phyloP scores from a whole-genome alignment of 208 protist genomes.

The Herpetomonas tarakana region DNA sequence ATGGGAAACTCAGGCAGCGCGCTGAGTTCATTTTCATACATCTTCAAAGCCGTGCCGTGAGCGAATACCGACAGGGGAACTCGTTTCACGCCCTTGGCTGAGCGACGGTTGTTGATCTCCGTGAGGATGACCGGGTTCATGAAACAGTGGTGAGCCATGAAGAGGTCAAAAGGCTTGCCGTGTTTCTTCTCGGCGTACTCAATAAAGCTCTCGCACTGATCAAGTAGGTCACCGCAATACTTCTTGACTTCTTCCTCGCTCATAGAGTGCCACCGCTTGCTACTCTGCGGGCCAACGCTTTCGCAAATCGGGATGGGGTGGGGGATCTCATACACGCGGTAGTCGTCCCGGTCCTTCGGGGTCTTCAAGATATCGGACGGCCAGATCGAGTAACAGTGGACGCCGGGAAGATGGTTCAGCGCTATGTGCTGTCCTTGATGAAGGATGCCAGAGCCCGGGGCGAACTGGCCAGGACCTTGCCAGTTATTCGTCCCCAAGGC shows the following conservation, averaged over 20 bases:
- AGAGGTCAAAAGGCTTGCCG: conserved; percentile 45
- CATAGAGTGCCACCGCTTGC: conserved; percentile 78
- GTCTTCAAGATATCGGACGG: conserved; percentile 66
- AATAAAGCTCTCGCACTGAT: conserved; percentile 55
- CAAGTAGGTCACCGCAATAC: conserved; percentile 47
- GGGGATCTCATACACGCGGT: conserved; percentile 69
- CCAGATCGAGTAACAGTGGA: conserved; percentile 71
- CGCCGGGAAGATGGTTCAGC: conserved; percentile 46
- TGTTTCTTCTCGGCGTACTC: conserved; percentile 72
- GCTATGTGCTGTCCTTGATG: conserved; percentile 70
- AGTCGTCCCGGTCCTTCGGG: conserved; percentile 53
- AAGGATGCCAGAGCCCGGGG: conserved; percentile 74
- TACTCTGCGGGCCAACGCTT: conserved; percentile 67
- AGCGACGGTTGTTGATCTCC: conserved; percentile 52
- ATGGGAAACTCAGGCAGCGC: conserved; percentile 66
- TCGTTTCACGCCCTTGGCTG: conserved; percentile 24
- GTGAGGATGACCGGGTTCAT: conserved; percentile 78
- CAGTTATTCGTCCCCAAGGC: conserved; percentile 77
- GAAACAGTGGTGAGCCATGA: conserved; percentile 75
- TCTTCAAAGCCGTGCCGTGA: conserved; percentile 74
- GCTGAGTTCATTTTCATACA: conserved; percentile 78
- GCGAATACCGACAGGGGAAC: conserved; percentile 70
- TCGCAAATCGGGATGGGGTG: conserved; percentile 79
- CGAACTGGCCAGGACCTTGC: conserved; percentile 67
- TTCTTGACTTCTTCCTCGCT: conserved; percentile 44